These are phyloP conservation scores for Candida ulmi DNA, from an alignment of 805 yeast genomes.

Conservation along the genomic window DNA sequence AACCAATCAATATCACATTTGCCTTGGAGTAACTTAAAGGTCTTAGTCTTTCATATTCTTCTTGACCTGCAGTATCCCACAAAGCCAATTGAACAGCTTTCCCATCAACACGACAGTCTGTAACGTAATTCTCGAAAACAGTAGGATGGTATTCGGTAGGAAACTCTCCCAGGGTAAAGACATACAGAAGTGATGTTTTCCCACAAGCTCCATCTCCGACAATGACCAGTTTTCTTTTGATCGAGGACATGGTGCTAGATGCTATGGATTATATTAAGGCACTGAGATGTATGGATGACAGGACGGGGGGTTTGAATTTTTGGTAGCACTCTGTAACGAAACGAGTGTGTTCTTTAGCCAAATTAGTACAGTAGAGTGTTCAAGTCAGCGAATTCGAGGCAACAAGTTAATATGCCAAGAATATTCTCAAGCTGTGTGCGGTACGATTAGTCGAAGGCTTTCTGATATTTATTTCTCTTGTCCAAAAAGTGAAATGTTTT, in stretches of 20 bases:
- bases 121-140: constrained; percentile 89
- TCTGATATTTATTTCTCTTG: too few species aligned
- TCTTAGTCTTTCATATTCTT: constrained; percentile 85
- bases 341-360: too few species aligned
- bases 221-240: constrained; percentile 74
- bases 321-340: too few species aligned
- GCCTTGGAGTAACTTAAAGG: constrained; percentile 88
- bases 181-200: constrained; percentile 84
- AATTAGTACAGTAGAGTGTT: too few species aligned
- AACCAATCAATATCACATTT: constrained; percentile 79
- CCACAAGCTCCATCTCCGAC: constrained; percentile 97
- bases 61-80: constrained; percentile 98
- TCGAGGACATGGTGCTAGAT: constrained; percentile 16
- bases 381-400: too few species aligned
- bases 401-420: too few species aligned
- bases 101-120: constrained; percentile 92
- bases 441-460: too few species aligned
- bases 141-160: constrained; percentile 93
- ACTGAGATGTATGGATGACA: too few species aligned
- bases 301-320: too few species aligned
- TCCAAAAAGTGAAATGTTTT: too few species aligned
- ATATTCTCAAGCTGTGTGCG: too few species aligned
- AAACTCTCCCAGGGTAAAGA: constrained; percentile 87
- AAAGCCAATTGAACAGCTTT: constrained; percentile 81
- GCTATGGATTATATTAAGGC: background rate